Conservation (phyloP, 2,329 filamentous ascomycete genomes). For the Talaromyces funiculosus region DNA sequence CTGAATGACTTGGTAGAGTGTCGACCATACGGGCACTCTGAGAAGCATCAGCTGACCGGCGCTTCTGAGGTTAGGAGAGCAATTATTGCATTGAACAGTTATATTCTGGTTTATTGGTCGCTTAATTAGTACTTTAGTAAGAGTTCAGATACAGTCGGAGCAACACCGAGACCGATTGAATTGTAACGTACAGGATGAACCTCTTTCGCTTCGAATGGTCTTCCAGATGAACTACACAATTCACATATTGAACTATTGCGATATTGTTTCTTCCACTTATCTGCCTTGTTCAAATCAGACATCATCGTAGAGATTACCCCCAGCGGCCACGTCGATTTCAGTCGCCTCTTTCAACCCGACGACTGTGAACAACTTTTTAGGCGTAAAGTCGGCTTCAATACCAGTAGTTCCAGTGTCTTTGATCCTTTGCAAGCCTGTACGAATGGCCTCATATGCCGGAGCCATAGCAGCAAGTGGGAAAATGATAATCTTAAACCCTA, state of each 20-base stretch:
- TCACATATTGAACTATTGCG: too few relatives aligned
- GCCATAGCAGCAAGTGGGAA: neutral
- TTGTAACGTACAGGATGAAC: neutral
- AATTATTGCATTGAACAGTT: too few relatives aligned
- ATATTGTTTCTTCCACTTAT: too few relatives aligned
- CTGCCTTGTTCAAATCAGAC: neutral
- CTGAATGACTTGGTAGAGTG: too few relatives aligned
- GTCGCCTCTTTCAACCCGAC: neutral
- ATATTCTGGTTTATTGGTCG: too few relatives aligned
- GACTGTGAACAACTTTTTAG: neutral
- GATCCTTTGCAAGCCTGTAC: neutral
- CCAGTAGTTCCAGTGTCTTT: neutral
- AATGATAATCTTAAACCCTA: neutral
- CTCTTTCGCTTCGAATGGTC: neutral
- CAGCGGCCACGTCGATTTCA: neutral
- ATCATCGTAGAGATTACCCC: neutral
- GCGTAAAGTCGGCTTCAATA: neutral
- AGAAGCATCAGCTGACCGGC: too few relatives aligned
- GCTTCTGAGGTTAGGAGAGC: too few relatives aligned
- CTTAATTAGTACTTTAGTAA: too few relatives aligned
- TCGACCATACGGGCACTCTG: too few relatives aligned
- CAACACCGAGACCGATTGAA: too few relatives aligned
- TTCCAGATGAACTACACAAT: neutral
- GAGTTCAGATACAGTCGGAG: too few relatives aligned
- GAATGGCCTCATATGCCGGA: neutral